Base-by-base conservation (phyloP, 2,329 filamentous ascomycete species). In the Fusarium anguioides region DNA sequence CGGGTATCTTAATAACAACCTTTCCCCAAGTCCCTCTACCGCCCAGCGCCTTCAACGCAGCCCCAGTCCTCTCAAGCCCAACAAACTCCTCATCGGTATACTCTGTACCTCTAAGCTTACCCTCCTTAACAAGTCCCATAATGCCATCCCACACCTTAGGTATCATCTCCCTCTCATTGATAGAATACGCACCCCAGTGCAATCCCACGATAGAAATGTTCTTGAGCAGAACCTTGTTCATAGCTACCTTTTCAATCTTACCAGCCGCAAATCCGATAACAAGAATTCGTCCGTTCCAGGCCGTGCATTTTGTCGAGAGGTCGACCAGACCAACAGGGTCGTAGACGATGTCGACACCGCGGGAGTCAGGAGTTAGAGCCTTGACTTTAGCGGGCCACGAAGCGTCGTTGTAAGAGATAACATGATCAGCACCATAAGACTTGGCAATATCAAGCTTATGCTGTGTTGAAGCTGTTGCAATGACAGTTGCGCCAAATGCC, bases 291-390 rank as follows among this genome's bases (percentile, higher is more conserved):
- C 92, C 95, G 77, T 97, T 97, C 94, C 94, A 98, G 5, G 93
- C 91, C 5, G 91, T 92, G 81, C 95, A 97, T 80, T 97, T 97
- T 70, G 94, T 92, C 70, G 90, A 93, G 75, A 89, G 86, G 69
- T 96, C 93, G 47, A 97, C 92, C 76, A 97, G 81, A 2, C 95
- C 95, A 2, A 98, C 95, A 14, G 95, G 94, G 77, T 98, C 95
- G 81, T 93, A 98, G 21, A 98, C 94, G 49, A 98, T 93, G 78
- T 98, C 94, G 18, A 97, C 94, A 12, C 94, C 88, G 41, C 82
- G 78, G 2, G 86, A 86, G 64, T 88, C 87, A 0, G 92, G 92
- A 6, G 91, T 95, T 59, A 98, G 79, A 70, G 87, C 88, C 81
- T 92, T 92, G 45, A 97, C 93, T 62, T 88, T 78, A 4, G 83